These are phyloP conservation scores for Mucor mucedo DNA, from an alignment of 371 early-diverging fungal species.

Conservation along the genomic window DNA sequence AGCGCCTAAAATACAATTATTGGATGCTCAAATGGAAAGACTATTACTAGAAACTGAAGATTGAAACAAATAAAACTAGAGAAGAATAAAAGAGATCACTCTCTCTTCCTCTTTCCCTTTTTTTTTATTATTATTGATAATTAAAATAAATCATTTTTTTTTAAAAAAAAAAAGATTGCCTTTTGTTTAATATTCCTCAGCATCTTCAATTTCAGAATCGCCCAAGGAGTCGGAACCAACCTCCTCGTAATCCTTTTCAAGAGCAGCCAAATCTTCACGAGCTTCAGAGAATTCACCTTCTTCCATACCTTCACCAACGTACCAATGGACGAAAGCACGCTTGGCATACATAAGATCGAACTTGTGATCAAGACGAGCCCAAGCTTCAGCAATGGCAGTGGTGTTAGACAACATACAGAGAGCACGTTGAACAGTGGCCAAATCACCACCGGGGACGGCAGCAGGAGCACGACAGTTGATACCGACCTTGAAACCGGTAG, in stretches of 20 bases:
- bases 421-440: constrained; percentile 89
- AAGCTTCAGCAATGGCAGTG: constrained; percentile 94
- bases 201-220: constrained; percentile 65
- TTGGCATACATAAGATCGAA: constrained; percentile 96
- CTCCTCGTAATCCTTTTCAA: constrained; percentile 99
- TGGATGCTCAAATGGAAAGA: no score
- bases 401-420: constrained; percentile 95
- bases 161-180: background rate
- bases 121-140: no score
- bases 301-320: constrained; percentile 91
- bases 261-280: constrained; percentile 98
- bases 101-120: background rate
- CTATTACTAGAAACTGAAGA: no score
- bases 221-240: constrained; percentile 87
- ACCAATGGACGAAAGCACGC: constrained; percentile 98
- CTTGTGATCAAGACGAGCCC: constrained; percentile 93
- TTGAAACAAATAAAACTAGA: no score
- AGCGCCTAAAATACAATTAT: no score
- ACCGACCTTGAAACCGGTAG: constrained; percentile 97
- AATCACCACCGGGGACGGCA: constrained; percentile 86
- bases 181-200: constrained; percentile 31
- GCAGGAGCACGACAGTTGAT: constrained; percentile 91
- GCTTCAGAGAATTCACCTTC: constrained; percentile 99
- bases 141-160: background rate
- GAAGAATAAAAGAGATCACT: background rate